phyloP scores from a whole-genome alignment of 2,329 filamentous ascomycete genomes.

The Fusarium goolgardi region DNA sequence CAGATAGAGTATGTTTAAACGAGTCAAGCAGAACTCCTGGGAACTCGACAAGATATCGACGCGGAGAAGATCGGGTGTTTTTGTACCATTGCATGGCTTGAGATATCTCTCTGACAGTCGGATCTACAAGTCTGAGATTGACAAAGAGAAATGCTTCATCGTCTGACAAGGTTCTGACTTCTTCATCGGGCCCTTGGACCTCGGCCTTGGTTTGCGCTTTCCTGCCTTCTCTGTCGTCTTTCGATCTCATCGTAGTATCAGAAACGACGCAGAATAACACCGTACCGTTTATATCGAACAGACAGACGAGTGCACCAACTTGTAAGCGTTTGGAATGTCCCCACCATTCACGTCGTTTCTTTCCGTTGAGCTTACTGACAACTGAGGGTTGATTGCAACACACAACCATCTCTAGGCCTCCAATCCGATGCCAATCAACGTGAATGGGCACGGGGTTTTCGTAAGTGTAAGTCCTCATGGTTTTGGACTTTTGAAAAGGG shows the following conservation, averaged over 20 bases:
- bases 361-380: neutral
- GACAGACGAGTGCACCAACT: constrained; percentile 1
- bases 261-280: constrained; percentile 6
- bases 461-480: neutral
- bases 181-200: neutral
- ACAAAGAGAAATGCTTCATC: neutral
- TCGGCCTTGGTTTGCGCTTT: neutral
- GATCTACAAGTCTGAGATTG: constrained; percentile 5
- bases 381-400: neutral
- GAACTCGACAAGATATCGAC: constrained; percentile 3
- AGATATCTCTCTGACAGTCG: neutral
- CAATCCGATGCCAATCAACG: neutral
- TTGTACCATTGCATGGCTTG: neutral
- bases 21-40: constrained; percentile 8
- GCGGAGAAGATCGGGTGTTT: neutral
- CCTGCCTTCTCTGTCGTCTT: neutral
- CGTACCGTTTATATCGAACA: neutral
- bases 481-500: neutral
- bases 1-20: constrained; percentile 4
- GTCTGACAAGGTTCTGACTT: neutral
- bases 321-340: neutral
- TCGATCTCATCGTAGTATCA: neutral
- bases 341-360: constrained; percentile 4
- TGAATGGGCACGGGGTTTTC: neutral
- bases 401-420: neutral